A percentile compares a stretch with the other conserved stretches of the same genome.
Conservation (phyloP, 805 yeast species). For the Suhomyces emberorum region DNA sequence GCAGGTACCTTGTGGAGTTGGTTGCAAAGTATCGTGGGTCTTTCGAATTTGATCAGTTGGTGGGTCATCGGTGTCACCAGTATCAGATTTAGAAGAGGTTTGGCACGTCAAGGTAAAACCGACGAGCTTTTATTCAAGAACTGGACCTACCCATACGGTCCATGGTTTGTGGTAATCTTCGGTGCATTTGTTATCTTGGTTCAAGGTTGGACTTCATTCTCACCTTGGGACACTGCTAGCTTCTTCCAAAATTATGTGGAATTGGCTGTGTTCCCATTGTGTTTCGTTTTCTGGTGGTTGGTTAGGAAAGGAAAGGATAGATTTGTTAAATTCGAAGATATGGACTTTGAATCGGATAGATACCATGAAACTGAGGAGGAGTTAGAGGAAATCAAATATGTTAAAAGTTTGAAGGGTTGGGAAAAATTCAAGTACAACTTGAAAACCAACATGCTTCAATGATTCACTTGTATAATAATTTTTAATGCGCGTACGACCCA, state of each 20-base stretch:
- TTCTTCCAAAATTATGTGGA: constrained; percentile 49
- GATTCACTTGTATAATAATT: background rate
- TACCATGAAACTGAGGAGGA: constrained; percentile 52
- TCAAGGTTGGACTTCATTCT: constrained; percentile 52
- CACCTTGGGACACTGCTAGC: constrained; percentile 40
- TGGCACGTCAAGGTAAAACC: constrained; percentile 41
- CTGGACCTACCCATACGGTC: constrained; percentile 54
- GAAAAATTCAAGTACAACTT: constrained; percentile 35
- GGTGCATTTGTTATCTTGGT: constrained; percentile 45
- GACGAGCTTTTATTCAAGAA: constrained; percentile 41
- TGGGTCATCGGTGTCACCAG: constrained; percentile 47
- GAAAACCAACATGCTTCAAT: constrained; percentile 21
- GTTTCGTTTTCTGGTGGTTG: constrained; percentile 42
- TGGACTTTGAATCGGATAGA: constrained; percentile 53
- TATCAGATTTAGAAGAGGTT: constrained; percentile 47
- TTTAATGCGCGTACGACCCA: background rate
- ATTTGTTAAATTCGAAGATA: constrained; percentile 42
- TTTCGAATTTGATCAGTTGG: constrained; percentile 53
- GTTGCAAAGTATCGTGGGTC: constrained; percentile 52
- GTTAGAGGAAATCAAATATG: constrained; percentile 31
- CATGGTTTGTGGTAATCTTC: constrained; percentile 43
- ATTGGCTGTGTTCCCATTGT: constrained; percentile 44
- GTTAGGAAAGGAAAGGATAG: constrained; percentile 37
- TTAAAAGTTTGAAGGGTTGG: constrained; percentile 43
- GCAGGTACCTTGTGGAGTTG: constrained; percentile 53